A percentile compares a stretch with the other conserved stretches of the same genome.
Conservation (phyloP, 176 grass and related monocot genomes). For the Oryza nivara region DNA sequence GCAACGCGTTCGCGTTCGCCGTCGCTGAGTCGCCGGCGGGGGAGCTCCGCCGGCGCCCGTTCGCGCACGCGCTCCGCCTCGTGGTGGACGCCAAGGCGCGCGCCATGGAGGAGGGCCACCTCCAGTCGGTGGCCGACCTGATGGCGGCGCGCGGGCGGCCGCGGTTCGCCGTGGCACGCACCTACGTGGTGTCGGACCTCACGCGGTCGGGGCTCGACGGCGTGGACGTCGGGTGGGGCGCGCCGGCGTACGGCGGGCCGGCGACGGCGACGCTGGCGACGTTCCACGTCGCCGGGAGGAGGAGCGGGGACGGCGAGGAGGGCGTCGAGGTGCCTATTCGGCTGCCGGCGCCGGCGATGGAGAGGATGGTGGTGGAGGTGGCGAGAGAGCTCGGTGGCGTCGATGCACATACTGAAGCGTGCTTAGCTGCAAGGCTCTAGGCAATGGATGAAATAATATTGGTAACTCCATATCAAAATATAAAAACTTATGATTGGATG, state of each 20-base stretch:
- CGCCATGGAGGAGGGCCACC: not conserved
- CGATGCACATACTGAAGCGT: not conserved
- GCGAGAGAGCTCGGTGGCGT: not conserved
- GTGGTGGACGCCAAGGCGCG: not conserved
- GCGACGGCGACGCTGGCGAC: conserved; percentile 38
- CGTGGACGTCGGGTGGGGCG: conserved; percentile 50
- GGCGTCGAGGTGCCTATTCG: conserved; percentile 44
- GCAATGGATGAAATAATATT: too few relatives aligned
- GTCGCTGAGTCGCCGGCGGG: not conserved
- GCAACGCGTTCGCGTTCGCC: conserved; percentile 36
- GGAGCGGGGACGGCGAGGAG: conserved; percentile 21
- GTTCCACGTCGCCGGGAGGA: conserved; percentile 30
- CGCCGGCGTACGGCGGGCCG: conserved; percentile 39
- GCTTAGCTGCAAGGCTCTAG: not conserved
- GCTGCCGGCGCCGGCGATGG: conserved; percentile 38
- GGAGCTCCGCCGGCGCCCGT: not conserved
- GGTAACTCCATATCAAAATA: too few relatives aligned
- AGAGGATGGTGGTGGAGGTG: conserved; percentile 22
- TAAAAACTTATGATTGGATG: too few relatives aligned
- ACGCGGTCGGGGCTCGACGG: conserved; percentile 26
- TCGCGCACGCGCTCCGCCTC: not conserved
- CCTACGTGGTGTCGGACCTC: conserved; percentile 40
- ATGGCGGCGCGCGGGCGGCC: not conserved
- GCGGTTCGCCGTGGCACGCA: not conserved
- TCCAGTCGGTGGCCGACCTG: not conserved